Conservation (phyloP, 2,329 filamentous ascomycete genomes). For the Dothistroma pini region DNA sequence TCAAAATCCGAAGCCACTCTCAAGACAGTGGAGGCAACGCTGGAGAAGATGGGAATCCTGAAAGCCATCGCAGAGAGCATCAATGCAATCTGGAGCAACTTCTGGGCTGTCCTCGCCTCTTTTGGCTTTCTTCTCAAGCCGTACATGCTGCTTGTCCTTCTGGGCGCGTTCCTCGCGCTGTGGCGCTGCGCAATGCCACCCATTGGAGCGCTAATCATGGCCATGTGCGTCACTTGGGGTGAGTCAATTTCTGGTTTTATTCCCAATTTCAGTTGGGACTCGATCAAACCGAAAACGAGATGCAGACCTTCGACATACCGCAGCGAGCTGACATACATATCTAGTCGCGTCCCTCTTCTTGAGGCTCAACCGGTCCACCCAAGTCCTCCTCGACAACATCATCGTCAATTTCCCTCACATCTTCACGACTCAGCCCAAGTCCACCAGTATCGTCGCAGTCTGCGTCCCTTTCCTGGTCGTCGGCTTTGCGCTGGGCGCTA, state of each 20-base stretch:
- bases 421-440: neutral
- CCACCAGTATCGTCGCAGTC: neutral
- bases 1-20: neutral
- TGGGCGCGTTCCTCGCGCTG: neutral
- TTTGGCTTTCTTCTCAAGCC: neutral
- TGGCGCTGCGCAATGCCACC: neutral
- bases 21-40: neutral
- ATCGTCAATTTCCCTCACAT: neutral
- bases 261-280: no score
- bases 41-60: neutral
- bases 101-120: neutral
- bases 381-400: neutral
- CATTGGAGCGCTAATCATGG: neutral
- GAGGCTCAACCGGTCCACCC: neutral
- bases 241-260: neutral
- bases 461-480: neutral
- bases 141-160: neutral
- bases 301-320: neutral
- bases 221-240: neutral
- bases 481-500: neutral
- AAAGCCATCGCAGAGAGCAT: neutral
- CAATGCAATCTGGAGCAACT: neutral
- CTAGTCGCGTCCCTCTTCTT: neutral
- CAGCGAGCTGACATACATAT: neutral
- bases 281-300: no score